Conservation (phyloP, 805 yeast genomes). For the Cyberlindnera meyerae region DNA sequence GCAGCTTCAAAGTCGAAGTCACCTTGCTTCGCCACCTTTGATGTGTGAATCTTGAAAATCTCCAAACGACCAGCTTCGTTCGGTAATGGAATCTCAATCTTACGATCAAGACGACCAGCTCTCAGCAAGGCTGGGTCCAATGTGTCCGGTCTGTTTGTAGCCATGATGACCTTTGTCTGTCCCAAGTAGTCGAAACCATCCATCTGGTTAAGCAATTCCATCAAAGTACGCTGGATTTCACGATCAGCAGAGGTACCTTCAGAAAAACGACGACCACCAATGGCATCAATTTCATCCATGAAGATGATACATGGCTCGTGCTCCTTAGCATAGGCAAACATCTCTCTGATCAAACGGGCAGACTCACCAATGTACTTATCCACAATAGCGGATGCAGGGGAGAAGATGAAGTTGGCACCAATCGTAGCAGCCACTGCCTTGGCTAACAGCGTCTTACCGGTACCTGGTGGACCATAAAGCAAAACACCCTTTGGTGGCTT, state of each 20-base stretch:
- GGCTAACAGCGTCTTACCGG: constrained; percentile 93
- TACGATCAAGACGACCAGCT: constrained; percentile 96
- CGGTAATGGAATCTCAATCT: constrained; percentile 92
- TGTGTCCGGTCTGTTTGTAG: constrained; percentile 98
- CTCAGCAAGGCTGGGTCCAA: constrained; percentile 94
- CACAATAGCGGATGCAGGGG: constrained; percentile 98
- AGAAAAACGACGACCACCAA: constrained; percentile 95
- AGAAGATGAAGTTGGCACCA: constrained; percentile 94
- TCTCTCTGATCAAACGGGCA: constrained; percentile 93
- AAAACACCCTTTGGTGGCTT: constrained; percentile 98
- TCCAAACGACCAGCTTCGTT: constrained; percentile 94
- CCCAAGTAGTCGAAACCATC: constrained; percentile 97
- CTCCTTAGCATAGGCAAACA: constrained; percentile 96
- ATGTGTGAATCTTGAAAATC: constrained; percentile 87
- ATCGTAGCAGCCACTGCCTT: constrained; percentile 98
- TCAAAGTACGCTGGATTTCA: constrained; percentile 94
- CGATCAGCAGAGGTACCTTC: constrained; percentile 99
- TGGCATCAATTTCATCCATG: constrained; percentile 98
- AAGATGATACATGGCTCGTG: constrained; percentile 97
- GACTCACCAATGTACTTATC: constrained; percentile 98
- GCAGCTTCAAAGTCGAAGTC: constrained; percentile 96
- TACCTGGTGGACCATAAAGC: constrained; percentile 97
- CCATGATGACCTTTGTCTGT: constrained; percentile 96
- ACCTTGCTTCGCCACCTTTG: constrained; percentile 82
- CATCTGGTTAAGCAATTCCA: constrained; percentile 97